Evolutionary conservation across 2,329 filamentous ascomycete species (phyloP).

Genomic region (Capronia epimyces): DNA sequence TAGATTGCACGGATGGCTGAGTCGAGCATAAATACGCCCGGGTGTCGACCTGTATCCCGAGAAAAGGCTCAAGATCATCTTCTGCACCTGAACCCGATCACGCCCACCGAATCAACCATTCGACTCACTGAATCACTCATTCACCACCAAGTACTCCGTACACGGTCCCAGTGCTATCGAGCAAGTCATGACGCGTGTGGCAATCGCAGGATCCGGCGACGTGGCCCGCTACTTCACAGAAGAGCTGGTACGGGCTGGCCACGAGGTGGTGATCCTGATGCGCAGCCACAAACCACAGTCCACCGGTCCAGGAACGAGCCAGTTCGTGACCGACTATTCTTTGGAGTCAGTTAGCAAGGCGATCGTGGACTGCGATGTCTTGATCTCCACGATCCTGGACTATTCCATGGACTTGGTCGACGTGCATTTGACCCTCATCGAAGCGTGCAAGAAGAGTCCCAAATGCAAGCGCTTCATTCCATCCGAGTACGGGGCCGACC

Average conservation of each 20-base stretch:
- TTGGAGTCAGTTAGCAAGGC: background rate
- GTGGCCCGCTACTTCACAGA: background rate
- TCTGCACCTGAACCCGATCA: no score
- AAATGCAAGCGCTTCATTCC: conserved; percentile 13
- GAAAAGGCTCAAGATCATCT: no score
- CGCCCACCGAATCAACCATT: no score
- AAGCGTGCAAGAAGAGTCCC: background rate
- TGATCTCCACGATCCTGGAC: conserved; percentile 10
- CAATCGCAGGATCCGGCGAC: background rate
- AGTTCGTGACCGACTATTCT: background rate
- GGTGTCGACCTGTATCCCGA: no score
- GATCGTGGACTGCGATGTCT: background rate
- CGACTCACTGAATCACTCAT: no score
- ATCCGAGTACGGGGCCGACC: conserved; percentile 4
- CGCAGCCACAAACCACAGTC: background rate
- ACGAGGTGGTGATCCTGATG: background rate
- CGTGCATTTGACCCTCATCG: background rate
- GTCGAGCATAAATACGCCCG: no score
- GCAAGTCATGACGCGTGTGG: no score
- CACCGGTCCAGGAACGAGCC: background rate
- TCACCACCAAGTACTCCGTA: no score
- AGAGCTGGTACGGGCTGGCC: background rate
- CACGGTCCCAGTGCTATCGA: no score
- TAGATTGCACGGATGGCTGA: no score
- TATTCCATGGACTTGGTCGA: background rate